Base-by-base conservation (phyloP, 164 flowering plant species). In the Brasenia schreberi region DNA sequence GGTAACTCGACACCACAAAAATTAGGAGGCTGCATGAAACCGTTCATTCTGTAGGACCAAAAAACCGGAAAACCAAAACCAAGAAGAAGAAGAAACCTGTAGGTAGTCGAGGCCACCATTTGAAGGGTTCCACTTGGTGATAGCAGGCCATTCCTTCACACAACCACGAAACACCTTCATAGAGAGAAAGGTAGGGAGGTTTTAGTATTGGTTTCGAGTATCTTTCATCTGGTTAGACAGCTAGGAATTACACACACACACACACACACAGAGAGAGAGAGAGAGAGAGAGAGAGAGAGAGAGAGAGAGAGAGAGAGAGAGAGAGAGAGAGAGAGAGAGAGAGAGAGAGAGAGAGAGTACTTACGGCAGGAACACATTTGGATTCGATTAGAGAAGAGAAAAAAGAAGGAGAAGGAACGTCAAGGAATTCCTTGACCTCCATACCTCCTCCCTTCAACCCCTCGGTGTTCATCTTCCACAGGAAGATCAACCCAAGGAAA, bases 21-120 rank as follows among this genome's bases (percentile, higher is more conserved):
- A 33, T 33, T 33, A 33, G 39, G 39, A 33, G 39, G 39, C 39
- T 33, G 39, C 39, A 33, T 33, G 39, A 33, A 33, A 33, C 39
- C 39, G 39, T 33, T 49, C 56, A 2, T 9, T 49, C 56, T 9
- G 9, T 49, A 1, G 16, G 56, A 9, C 16, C 56, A 65, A 19
- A 12, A 39, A 5, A n/a, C 7, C 5, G 11, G 18, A 42, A n/a
- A 49, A 49, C 56, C 56, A 49, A 49, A 44, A 17, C 61, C 42
- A 49, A 62, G 58, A 42, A 18, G 52, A 49, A 60, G n/a, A 60
- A 64, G 16, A 90, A 49, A 49, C 96, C 88, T 83, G 84, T 73
- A 94, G 73, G 68, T 89, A 86, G 66, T 87, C 83, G 71, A 94
- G 96, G 68, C 98, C 98, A 53, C 87, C 90, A 68, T 72, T 77